Evolutionary conservation across 2,329 filamentous ascomycete species (phyloP), one percentile per base, ranked within the genome.

Genomic region (Graphilbum ipis-grandicollis): DNA sequence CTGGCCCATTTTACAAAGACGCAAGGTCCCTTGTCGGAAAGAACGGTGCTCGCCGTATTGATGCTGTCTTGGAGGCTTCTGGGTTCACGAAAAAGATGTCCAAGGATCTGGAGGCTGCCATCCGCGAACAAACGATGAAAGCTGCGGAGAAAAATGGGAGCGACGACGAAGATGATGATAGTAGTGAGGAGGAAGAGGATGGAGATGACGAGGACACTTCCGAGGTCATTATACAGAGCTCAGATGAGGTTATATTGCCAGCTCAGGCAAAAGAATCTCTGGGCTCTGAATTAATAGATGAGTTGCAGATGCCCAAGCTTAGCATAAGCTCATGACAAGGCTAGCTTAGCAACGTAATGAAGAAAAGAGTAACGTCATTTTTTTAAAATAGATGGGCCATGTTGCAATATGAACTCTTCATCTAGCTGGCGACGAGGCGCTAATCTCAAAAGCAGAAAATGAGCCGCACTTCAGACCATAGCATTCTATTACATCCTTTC

Each of bases 31-130:
- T 66, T 1, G 60, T 85, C 36, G 70, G 71, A 12, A 68, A 71
- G 51, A 72, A 75, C 38, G 72, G 73, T 12, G 66, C 63, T 1
- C 74, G 63, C 43, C 69, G 90, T 45, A 58, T 98, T 14, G 92
- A 98, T 56, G 76, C 92, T 14, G 73, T 82, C 23, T 85, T 93
- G 2, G 80, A 92, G 51, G 90, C 90, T 0, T 93, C 84, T 2
- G 90, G 90, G 0, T 96, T 98, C 55, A 93, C 84, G 17, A 92
- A 79, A 63, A 96, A 93, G 60, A 93, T 94, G 79, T 72, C 84
- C 14, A 93, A 90, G 56, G 90, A 98, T 47, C 61, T 98, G 14
- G 90, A 94, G 52, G 70, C 73, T 9, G 93, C 93, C 45, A 90
- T 98, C 59, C 77, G 78, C 47, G 79, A 81, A 60, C 79, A 85